Conservation (phyloP, 2,329 filamentous ascomycete species). For the Corniculantispora saksenae region DNA sequence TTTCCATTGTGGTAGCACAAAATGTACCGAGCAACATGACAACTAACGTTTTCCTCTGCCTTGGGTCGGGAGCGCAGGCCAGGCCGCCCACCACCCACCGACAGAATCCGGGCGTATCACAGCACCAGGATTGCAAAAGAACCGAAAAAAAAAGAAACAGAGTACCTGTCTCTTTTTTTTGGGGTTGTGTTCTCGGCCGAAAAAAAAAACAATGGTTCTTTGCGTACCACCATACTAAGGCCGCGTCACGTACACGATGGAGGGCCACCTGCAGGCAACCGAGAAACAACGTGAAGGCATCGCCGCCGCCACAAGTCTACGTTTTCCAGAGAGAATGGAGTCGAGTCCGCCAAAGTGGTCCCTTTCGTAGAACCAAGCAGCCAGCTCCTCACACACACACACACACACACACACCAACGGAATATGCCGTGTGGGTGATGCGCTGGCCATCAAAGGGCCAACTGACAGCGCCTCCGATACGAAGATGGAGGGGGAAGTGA, state of each 20-base stretch:
- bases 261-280: not conserved
- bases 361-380: not conserved
- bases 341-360: not conserved
- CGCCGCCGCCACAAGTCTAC: not conserved
- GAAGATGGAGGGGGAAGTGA: not conserved
- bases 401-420: not conserved
- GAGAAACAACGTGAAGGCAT: not conserved
- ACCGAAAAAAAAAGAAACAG: not conserved
- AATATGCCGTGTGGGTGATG: not conserved
- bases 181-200: too few species aligned
- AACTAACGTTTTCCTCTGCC: conserved; percentile 7
- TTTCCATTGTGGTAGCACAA: not conserved
- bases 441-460: not conserved
- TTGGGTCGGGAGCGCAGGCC: not conserved
- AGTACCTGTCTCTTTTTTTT: too few species aligned
- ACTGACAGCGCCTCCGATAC: not conserved
- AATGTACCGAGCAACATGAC: conserved; percentile 6
- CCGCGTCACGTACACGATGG: not conserved
- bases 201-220: too few species aligned
- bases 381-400: too few species aligned
- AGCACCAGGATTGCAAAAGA: not conserved
- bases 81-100: not conserved
- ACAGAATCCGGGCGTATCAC: not conserved
- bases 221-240: not conserved
- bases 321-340: not conserved